Percentiles rank a stretch among this genome's conserved stretches.
phyloP scores from a whole-genome alignment of 345 rosid genomes.

The Euphorbia lathyris region DNA sequence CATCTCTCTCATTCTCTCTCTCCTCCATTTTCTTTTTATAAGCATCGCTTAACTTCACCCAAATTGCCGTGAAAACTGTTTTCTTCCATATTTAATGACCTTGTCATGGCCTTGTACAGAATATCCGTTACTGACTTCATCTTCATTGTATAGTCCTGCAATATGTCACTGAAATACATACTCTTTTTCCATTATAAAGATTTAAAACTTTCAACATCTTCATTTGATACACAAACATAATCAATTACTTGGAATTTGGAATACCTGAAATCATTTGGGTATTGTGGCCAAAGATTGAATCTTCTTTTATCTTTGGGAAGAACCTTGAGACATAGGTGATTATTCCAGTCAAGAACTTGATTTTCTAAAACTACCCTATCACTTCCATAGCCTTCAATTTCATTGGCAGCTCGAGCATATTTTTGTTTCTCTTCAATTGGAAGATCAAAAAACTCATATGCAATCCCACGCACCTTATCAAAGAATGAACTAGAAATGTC shows the following conservation, averaged over 20 bases:
- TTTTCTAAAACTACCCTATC: slow-evolving; percentile 55
- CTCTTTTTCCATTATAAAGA: no score
- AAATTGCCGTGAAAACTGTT: slow-evolving; percentile 17
- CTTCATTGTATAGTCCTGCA: slow-evolving; percentile 20
- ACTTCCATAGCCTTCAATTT: slow-evolving; percentile 55
- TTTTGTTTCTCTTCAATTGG: slow-evolving; percentile 54
- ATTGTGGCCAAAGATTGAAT: no score
- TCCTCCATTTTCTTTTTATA: no score
- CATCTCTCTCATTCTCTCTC: no score
- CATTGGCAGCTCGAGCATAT: slow-evolving; percentile 37
- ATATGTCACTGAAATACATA: slow-evolving; percentile 22
- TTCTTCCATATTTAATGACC: no score
- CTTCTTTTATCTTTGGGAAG: no score
- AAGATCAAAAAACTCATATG: slow-evolving; percentile 8
- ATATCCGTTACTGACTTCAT: not conserved
- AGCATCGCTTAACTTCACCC: no score
- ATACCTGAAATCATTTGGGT: slow-evolving; percentile 53
- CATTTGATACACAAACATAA: no score
- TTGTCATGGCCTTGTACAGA: slow-evolving; percentile 24
- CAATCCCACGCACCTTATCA: slow-evolving; percentile 1
- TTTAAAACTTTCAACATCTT: no score
- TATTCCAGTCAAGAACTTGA: no score
- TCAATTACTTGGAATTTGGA: no score
- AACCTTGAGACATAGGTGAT: no score
- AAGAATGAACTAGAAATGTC: slow-evolving; percentile 11